Evolutionary conservation across 1,284 basidiomycete genomes (phyloP), one percentile per base, ranked within the genome.

Genomic region (Neonothopanus nambi): DNA sequence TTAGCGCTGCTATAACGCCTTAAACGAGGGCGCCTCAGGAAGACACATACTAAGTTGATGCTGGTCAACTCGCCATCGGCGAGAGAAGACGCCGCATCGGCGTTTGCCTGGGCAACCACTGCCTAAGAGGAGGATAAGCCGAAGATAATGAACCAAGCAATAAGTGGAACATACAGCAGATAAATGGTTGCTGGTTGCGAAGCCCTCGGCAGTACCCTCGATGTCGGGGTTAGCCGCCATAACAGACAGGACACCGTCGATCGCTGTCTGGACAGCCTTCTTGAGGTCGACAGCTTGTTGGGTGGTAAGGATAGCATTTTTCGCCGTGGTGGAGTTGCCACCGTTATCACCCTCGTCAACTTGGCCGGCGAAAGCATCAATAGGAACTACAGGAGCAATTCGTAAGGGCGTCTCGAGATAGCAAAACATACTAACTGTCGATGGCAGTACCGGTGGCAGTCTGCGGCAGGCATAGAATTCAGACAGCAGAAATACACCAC

Each of bases 371-470:
- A 62, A 56, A 15, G 53, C 58, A 38, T 62, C 61, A 44, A 62
- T 60, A 46, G 61, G 61, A 49, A 62, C 55, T 57, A 12, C 6
- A 48, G 15, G 3, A 36, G 43, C 24, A 36, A 20, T 23, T 15
- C 28, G 18, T n/a, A 37, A 45, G 21, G 17, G 17, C n/a, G 15
- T 8, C 28, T 37, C 12, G 30, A 13, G n/a, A n/a, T n/a, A 26
- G n/a, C 11, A 42, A 23, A 20, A 18, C 12, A 39, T 35, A 41
- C 42, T 54, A 17, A 54, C 56, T 61, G 50, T 62, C 61, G 48
- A 59, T 60, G 7, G 61, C 61, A n/a, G 58, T 57, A 38, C 59
- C 61, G 30, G 59, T 59, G 26, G 59, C 57, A 24, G 61, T 62
- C 61, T 61, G 37, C 7, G 26, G n/a, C n/a, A 17, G 30, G 15